These are phyloP conservation scores for Naematelia encephala DNA, from an alignment of 768 basidiomycete genomes.

Conservation along the genomic window DNA sequence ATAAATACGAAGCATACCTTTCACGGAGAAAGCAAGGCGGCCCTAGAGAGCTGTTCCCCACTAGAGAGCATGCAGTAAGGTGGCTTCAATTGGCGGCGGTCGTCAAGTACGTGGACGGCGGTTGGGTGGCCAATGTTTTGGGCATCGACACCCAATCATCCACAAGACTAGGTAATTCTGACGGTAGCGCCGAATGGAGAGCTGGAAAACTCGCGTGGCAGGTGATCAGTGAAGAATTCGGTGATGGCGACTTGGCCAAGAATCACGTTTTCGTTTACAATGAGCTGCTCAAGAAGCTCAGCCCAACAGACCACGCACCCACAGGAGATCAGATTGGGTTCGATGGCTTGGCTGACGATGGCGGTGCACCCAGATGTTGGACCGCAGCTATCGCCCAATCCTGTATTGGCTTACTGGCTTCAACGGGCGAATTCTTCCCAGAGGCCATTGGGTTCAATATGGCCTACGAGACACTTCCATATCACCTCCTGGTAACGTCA, in stretches of 20 bases:
- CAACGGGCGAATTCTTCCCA: constrained; percentile 34
- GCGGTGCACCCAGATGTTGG: constrained; percentile 41
- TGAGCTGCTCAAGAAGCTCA: constrained; percentile 25
- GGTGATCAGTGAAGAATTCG: constrained; percentile 47
- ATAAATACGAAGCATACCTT: constrained; percentile 36
- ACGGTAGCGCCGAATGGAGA: constrained; percentile 4
- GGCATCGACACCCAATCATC: constrained; percentile 14
- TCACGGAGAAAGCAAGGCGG: constrained; percentile 28
- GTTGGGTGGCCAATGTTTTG: constrained; percentile 34
- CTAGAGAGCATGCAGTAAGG: constrained; percentile 25
- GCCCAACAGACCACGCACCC: constrained; percentile 7
- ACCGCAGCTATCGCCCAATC: constrained; percentile 44
- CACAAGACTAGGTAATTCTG: neutral
- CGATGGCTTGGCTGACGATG: constrained; percentile 30
- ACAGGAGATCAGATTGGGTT: constrained; percentile 26
- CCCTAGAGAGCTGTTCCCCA: constrained; percentile 40
- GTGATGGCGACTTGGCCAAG: constrained; percentile 45
- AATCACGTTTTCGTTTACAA: constrained; percentile 45
- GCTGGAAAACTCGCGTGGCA: constrained; percentile 44
- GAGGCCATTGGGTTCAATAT: constrained; percentile 49
- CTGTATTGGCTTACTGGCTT: constrained; percentile 38
- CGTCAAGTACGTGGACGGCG: constrained; percentile 48
- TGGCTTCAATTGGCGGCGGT: constrained; percentile 37
- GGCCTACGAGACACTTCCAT: constrained; percentile 45
- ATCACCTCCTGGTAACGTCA: constrained; percentile 42